Evolutionary conservation across 345 rosid genomes (phyloP), one percentile per base, ranked within the genome.

Genomic region (Aquilaria malaccensis): DNA sequence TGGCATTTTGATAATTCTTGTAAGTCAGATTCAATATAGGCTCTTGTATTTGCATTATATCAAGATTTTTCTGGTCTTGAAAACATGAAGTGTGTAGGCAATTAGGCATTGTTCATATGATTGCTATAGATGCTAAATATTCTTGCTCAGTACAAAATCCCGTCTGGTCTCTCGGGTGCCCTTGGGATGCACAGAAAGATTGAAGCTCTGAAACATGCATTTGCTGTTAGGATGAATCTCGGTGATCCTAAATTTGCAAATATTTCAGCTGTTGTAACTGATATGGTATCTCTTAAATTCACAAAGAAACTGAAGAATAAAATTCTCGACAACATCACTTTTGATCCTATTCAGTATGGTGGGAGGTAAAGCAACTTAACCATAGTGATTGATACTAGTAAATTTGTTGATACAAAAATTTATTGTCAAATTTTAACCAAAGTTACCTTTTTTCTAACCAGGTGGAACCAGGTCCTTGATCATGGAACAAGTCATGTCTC

Each of bases 401-500:
- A 33, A 6, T 37, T 37, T 37, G 7, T 37, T 37, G 43, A 37
- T 37, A 3, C 43, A 22, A 22, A 22, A 22, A 22, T 22, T 22
- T 22, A 22, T 22, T 22, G 22, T 22, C 22, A 37, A 37, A 7
- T 1, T 37, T 3, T 3, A 7, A 37, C 5, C 43, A 37, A 37
- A 7, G 43, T 7, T 7, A 37, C 43, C 43, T 37, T 37, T 3
- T 3, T 37, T 37, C 7, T 37, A 37, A 37, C 43, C 68, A 86
- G 89, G 58, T 84, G 94, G 90, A 73, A 64, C 58, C 82, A 77
- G 59, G 33, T 82, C 13, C 9, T 47, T 2, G 90, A 87, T 68
- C 90, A 82, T 12, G 90, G 94, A 32, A 87, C 88, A 2, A 80
- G 88, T 57, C 90, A 87, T 62, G 53, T 80, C 11, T 82, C 86